Conservation (phyloP, 768 basidiomycete species). For the Clitopilus hobsonii region DNA sequence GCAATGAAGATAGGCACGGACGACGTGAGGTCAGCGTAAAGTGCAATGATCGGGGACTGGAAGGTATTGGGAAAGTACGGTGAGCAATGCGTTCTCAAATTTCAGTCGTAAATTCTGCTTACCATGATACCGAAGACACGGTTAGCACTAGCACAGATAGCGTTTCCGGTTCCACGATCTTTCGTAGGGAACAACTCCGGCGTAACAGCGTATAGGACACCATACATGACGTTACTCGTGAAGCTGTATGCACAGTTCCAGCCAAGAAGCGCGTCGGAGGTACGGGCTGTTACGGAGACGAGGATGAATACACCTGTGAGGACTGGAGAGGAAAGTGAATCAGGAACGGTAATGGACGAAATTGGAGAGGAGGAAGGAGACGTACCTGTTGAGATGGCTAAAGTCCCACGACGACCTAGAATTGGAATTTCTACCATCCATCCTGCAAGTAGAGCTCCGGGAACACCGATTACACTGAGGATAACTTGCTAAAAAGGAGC, state of each 20-base stretch:
- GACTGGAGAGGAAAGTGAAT: slow-evolving; percentile 32
- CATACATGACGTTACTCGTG: slow-evolving; percentile 69
- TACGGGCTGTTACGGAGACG: slow-evolving; percentile 68
- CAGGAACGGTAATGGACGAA: neutral
- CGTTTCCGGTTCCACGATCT: slow-evolving; percentile 71
- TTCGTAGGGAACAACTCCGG: slow-evolving; percentile 71
- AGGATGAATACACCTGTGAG: slow-evolving; percentile 75
- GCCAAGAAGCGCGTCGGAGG: slow-evolving; percentile 61
- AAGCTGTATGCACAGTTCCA: slow-evolving; percentile 82
- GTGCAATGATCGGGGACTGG: slow-evolving; percentile 67
- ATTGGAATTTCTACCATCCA: slow-evolving; percentile 62
- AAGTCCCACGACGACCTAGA: slow-evolving; percentile 63
- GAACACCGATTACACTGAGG: slow-evolving; percentile 61
- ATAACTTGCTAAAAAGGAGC: slow-evolving; percentile 55
- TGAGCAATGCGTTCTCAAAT: no score
- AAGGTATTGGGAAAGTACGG: neutral
- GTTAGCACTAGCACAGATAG: slow-evolving; percentile 52
- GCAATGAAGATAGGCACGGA: slow-evolving; percentile 71
- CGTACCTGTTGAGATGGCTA: slow-evolving; percentile 60
- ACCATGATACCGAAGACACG: slow-evolving; percentile 71
- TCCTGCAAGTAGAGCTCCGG: slow-evolving; percentile 69
- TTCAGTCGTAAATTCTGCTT: no score
- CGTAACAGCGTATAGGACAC: slow-evolving; percentile 66
- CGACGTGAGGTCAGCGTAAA: slow-evolving; percentile 61
- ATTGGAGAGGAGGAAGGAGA: slow-evolving; percentile 16